A percentile compares a stretch with the other conserved stretches of the same genome.
These are phyloP conservation scores for Antitrichia curtipendula DNA, from an alignment of 225 moss, liverwort and hornwort species.

Conservation along the genomic window DNA sequence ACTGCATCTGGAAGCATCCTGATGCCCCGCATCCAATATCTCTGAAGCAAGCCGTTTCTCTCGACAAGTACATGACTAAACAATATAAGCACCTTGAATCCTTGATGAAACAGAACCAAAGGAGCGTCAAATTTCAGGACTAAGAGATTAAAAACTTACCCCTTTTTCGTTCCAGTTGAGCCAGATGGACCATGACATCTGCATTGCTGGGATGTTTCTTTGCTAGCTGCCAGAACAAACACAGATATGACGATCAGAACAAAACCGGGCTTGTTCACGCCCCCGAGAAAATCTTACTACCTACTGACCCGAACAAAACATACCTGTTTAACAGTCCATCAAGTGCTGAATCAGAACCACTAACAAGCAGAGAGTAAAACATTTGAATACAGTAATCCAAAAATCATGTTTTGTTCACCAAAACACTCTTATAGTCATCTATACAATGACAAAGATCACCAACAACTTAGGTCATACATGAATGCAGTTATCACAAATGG, in stretches of 20 bases:
- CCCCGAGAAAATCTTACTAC: neutral
- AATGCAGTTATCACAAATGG: neutral
- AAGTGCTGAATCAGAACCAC: neutral
- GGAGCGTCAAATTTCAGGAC: neutral
- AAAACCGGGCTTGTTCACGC: neutral
- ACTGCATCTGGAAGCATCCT: neutral
- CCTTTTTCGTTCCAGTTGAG: conserved; percentile 65
- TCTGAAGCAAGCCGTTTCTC: neutral
- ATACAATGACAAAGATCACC: neutral
- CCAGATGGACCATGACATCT: conserved; percentile 52
- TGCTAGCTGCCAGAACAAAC: conserved; percentile 40
- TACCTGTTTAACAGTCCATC: neutral
- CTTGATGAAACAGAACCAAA: neutral
- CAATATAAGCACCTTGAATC: neutral
- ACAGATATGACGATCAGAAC: neutral
- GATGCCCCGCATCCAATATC: neutral
- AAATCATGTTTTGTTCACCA: neutral
- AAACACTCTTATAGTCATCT: neutral
- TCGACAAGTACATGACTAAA: neutral
- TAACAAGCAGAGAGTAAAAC: neutral
- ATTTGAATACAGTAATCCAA: neutral
- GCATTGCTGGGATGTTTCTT: conserved; percentile 35
- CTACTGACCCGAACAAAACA: neutral
- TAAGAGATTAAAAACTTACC: conserved; percentile 7
- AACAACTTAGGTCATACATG: neutral